Evolutionary conservation across 75 land plant genomes (phyloP), one percentile per base, ranked within the genome.

Genomic region (Sequoia sempervirens): DNA sequence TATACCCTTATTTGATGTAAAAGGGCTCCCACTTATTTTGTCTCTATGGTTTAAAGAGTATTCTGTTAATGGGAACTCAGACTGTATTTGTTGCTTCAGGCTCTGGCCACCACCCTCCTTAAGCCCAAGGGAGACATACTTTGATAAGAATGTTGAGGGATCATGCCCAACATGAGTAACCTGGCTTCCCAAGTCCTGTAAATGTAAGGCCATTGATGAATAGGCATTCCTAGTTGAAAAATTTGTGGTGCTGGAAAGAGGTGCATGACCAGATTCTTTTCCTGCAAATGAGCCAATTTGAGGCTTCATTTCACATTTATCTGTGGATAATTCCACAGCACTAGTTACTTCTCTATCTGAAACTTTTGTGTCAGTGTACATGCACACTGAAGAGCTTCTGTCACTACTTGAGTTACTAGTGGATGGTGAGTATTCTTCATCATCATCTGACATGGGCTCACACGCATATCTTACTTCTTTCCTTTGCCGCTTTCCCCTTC

Each of bases 401-500:
- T 78, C 80, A 43, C 46, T 45, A 45, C 30, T 23, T 11, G 80
- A 78, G 47, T 12, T 45, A 45, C 80, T 78, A 78, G 80, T 11
- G 30, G 80, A 43, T 30, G 80, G 80, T 45, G 80, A 78, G 46
- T 78, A 78, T 4, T 85, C 87, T 6, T 86, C 88, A 56, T 87
- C 52, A 52, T 81, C 80, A 28, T 87, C 88, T 17, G 82, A 78
- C 9, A 78, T 20, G 10, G 87, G 87, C 54, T 86, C 88, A 58
- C 70, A 81, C 15, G 50, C 40, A 68, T 88, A 88, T 69, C 43
- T 88, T 14, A 88, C 79, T 78, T 47, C 72, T 30, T 79, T 88
- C 38, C 88, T 83, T 81, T 53, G 84, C 30, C 89, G 80, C 66
- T 88, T 88, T 78, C 89, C 89, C 74, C 89, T 88, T 36, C 89